Conservation (phyloP, 495 filamentous ascomycete genomes). For the Penicilliopsis zonata region DNA sequence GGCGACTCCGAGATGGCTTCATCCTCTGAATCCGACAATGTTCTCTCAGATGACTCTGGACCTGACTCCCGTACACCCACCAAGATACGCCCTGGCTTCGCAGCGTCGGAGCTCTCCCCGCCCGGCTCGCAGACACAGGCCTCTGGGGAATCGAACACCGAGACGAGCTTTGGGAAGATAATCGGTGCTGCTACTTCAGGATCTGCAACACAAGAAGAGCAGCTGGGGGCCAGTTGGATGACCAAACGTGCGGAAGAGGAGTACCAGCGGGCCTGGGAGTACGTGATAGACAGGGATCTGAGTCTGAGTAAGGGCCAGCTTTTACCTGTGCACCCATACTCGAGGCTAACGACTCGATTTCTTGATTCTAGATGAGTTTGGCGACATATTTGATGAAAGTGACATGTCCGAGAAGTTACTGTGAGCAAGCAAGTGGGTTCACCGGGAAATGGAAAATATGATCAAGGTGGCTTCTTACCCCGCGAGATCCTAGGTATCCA, state of each 20-base stretch:
- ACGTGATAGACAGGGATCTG: constrained; percentile 36
- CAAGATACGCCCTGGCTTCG: constrained; percentile 7
- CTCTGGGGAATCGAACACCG: constrained; percentile 8
- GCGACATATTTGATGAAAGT: constrained; percentile 49
- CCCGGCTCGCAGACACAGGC: constrained; percentile 38
- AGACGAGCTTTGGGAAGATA: constrained; percentile 3
- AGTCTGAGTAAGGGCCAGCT: constrained; percentile 24
- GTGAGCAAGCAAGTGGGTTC: no score
- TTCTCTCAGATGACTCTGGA: constrained; percentile 17
- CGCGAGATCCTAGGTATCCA: no score
- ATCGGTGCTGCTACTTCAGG: constrained; percentile 4
- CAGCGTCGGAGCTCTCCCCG: constrained; percentile 37
- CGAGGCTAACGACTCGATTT: background rate
- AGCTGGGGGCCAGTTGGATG: constrained; percentile 43
- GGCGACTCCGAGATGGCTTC: constrained; percentile 49
- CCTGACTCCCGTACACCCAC: constrained; percentile 27
- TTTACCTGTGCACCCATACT: constrained; percentile 1
- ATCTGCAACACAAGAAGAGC: constrained; percentile 12
- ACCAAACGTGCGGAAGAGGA: constrained; percentile 51
- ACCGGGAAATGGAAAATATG: no score
- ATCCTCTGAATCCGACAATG: constrained; percentile 30
- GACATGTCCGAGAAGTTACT: constrained; percentile 43
- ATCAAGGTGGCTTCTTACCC: no score
- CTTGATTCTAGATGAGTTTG: constrained; percentile 30
- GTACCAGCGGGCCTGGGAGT: constrained; percentile 36